Base-by-base conservation (phyloP, 805 yeast species). In the Starmerella stigmatis region DNA sequence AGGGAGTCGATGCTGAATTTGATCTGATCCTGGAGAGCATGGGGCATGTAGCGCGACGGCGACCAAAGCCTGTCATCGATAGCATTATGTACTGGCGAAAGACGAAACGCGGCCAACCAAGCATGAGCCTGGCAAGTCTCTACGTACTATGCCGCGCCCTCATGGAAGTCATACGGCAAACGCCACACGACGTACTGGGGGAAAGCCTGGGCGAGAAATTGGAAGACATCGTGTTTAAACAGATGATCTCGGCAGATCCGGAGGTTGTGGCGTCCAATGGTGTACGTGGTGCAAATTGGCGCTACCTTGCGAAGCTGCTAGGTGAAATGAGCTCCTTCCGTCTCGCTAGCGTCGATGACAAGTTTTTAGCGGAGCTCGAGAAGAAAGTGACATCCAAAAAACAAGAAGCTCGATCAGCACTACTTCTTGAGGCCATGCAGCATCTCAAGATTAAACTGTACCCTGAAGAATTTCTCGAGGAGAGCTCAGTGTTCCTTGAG, bases 21-120 rank as follows among this genome's bases (percentile, higher is more conserved):
- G 98, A 92, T 63, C 76, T 82, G 56, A 83, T 86, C 43, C 75
- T 94, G 17, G 76, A 77, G 13, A 82, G 96, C 0, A 66, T 92
- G 45, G 98, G 98, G 8, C 84, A 84, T 60, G 84, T 92, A 30
- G 94, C 98, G 1, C 73, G 86, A 46, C 72, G 80, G 21, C 84
- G 86, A 53, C 96, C 97, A 0, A 88, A 86, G 58, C 94, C 96
- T 0, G 96, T 92, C 1, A 86, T 94, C 27, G 99, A 92, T 62
- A 86, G 94, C 6, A 94, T 92, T 48, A 88, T 92, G 97, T 88
- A 84, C 60, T 92, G 99, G 99, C 73, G 97, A 49, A 85, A 89
- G 60, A 77, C 89, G 2, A 92, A 92, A 62, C 79, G 94, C 12
- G 97, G 89, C 56, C 79, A 82, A 3, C 85, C 94, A 2, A 46